phyloP scores from a whole-genome alignment of 75 land plant genomes.

The Selaginella tamariscina region DNA sequence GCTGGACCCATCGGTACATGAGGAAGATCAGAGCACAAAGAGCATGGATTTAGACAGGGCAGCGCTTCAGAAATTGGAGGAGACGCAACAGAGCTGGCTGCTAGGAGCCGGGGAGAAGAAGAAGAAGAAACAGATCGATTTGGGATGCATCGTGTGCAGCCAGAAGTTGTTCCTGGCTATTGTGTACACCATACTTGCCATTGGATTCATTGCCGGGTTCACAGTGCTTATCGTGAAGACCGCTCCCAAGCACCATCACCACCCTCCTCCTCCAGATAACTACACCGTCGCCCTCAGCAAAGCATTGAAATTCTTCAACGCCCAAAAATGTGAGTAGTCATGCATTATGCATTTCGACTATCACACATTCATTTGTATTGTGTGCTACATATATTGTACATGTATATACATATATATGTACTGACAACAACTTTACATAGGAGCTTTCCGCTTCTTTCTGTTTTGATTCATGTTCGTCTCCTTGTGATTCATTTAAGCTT shows the following conservation, averaged over 20 bases:
- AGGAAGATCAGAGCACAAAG: slow-evolving; percentile 67
- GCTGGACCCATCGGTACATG: slow-evolving; percentile 69
- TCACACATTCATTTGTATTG: too few relatives aligned
- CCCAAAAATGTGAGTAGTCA: slow-evolving; percentile 85
- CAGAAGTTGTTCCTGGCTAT: slow-evolving; percentile 38
- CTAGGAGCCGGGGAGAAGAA: slow-evolving; percentile 52
- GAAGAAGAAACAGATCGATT: slow-evolving; percentile 60
- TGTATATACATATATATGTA: too few relatives aligned
- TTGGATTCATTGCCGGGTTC: slow-evolving; percentile 42
- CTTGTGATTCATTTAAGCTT: too few relatives aligned
- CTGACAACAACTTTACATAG: too few relatives aligned
- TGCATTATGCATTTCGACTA: too few relatives aligned
- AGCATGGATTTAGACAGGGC: slow-evolving; percentile 66
- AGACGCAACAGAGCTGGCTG: slow-evolving; percentile 95
- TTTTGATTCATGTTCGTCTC: too few relatives aligned
- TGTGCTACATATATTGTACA: too few relatives aligned
- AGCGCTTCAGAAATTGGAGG: slow-evolving; percentile 62
- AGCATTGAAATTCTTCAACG: slow-evolving; percentile 82
- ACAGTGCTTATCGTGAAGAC: slow-evolving; percentile 51
- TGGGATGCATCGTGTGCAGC: slow-evolving; percentile 62
- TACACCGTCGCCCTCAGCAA: slow-evolving; percentile 65
- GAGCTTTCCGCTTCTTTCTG: neutral
- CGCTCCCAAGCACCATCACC: slow-evolving; percentile 36
- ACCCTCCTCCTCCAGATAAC: slow-evolving; percentile 50
- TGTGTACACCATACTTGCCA: slow-evolving; percentile 20